phyloP scores from a whole-genome alignment of 2,329 filamentous ascomycete species.

The Cryphonectria japonica region DNA sequence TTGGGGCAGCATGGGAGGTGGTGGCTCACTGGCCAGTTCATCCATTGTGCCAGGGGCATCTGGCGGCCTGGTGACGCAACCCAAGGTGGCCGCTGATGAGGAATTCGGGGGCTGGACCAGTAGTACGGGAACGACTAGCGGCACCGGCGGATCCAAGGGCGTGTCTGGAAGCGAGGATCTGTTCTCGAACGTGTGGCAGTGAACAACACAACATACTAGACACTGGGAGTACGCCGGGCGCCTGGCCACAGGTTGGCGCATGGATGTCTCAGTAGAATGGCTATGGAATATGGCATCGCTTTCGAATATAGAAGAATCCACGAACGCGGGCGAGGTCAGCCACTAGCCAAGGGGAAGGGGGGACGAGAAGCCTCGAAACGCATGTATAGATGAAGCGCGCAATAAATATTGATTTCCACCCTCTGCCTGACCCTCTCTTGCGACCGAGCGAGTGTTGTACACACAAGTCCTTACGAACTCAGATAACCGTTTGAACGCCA shows the following conservation, averaged over 20 bases:
- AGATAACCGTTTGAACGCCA: conserved; percentile 35
- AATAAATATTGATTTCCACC: conserved; percentile 13
- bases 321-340: not conserved
- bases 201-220: conserved; percentile 33
- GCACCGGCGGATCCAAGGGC: conserved; percentile 42
- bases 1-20: conserved; percentile 48
- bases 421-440: not conserved
- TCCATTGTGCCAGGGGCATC: conserved; percentile 65
- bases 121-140: conserved; percentile 56
- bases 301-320: not conserved
- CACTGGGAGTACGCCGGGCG: not conserved
- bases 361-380: not conserved
- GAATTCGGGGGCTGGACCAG: conserved; percentile 97
- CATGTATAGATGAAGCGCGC: conserved; percentile 24
- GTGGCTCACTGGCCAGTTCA: conserved; percentile 55
- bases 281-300: not conserved
- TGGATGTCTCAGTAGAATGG: not conserved
- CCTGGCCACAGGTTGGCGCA: not conserved
- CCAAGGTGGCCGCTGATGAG: conserved; percentile 83
- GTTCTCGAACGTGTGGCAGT: conserved; percentile 97
- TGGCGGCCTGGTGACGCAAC: conserved; percentile 66
- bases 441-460: not conserved
- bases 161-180: conserved; percentile 79
- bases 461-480: too few relatives aligned
- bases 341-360: too few relatives aligned